Evolutionary conservation across 2,329 filamentous ascomycete species (phyloP).

Genomic region (Claviceps cyperi): DNA sequence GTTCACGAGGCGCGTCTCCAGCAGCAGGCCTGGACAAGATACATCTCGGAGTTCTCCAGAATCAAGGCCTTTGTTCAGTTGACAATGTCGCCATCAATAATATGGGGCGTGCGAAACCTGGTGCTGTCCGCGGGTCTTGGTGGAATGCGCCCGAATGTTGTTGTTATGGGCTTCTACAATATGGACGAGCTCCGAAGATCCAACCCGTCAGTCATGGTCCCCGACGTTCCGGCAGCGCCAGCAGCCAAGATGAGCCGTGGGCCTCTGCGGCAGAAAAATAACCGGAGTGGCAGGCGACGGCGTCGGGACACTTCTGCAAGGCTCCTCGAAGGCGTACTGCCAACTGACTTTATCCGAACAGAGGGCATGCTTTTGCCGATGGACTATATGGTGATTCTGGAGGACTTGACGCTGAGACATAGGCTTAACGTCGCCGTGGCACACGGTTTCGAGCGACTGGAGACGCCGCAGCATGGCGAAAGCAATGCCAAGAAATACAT

Average conservation of each 20-base stretch:
- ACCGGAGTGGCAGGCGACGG: slow-evolving; percentile 16
- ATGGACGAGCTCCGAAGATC: slow-evolving; percentile 59
- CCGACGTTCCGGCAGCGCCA: slow-evolving; percentile 29
- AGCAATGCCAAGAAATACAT: slow-evolving; percentile 60
- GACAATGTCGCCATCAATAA: slow-evolving; percentile 65
- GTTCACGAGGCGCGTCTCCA: slow-evolving; percentile 71
- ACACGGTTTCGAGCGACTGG: slow-evolving; percentile 63
- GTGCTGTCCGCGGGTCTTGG: slow-evolving; percentile 70
- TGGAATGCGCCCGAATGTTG: slow-evolving; percentile 82
- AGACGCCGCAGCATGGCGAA: slow-evolving; percentile 49
- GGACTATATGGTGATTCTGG: slow-evolving; percentile 69
- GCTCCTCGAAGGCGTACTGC: slow-evolving; percentile 43
- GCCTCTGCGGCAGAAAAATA: slow-evolving; percentile 17
- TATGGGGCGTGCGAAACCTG: slow-evolving; percentile 74
- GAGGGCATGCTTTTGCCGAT: slow-evolving; percentile 55
- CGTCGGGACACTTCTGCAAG: slow-evolving; percentile 41
- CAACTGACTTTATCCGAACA: slow-evolving; percentile 54
- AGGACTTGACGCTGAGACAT: slow-evolving; percentile 63
- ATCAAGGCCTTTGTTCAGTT: slow-evolving; percentile 87
- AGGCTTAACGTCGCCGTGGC: slow-evolving; percentile 76
- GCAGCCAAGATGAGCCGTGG: slow-evolving; percentile 18
- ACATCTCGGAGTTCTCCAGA: slow-evolving; percentile 65
- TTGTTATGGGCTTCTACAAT: slow-evolving; percentile 67
- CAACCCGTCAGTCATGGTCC: slow-evolving; percentile 39
- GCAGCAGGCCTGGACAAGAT: slow-evolving; percentile 71